These are phyloP conservation scores for Apiotrichum montevideense DNA, from an alignment of 1,284 basidiomycete genomes.

Conservation along the genomic window DNA sequence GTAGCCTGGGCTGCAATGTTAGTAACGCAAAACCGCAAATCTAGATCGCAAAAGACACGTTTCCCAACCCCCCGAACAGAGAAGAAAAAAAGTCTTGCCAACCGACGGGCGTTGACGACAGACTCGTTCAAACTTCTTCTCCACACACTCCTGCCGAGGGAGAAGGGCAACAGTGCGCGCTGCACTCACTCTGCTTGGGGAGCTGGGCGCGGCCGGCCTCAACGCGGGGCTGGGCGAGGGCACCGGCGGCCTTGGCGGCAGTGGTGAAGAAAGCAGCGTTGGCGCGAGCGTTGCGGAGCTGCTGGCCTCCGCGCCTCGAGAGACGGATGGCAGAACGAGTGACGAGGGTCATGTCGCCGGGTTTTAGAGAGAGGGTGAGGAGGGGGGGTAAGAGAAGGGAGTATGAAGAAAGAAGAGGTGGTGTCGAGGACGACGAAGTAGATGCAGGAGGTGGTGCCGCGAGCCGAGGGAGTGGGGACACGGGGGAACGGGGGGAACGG, in stretches of 20 bases:
- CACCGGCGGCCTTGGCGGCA: constrained; percentile 35
- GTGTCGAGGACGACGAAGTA: constrained; percentile 6
- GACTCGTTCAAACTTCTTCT: too few species aligned
- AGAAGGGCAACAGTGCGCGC: too few species aligned
- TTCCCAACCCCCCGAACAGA: not conserved
- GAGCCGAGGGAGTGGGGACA: too few species aligned
- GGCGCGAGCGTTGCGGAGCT: constrained; percentile 36
- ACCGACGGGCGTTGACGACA: too few species aligned
- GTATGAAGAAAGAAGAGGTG: constrained; percentile 6
- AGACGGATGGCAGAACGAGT: constrained; percentile 45
- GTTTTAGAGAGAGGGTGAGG: constrained; percentile 17
- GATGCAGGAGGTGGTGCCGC: not conserved
- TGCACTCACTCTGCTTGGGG: constrained; percentile 32
- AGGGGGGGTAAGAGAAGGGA: constrained; percentile 9
- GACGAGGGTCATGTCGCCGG: constrained; percentile 43
- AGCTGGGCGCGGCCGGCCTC: constrained; percentile 22
- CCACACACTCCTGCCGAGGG: too few species aligned
- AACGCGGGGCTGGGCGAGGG: constrained; percentile 33
- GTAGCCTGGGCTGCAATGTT: constrained; percentile 32
- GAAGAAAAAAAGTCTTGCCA: not conserved
- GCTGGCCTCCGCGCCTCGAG: constrained; percentile 38
- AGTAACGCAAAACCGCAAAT: not conserved
- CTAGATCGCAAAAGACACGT: not conserved
- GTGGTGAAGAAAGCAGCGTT: constrained; percentile 46
- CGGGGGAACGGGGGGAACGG: too few species aligned